Evolutionary conservation across 2,329 filamentous ascomycete species (phyloP).

Genomic region (Bipolaris zeicola): DNA sequence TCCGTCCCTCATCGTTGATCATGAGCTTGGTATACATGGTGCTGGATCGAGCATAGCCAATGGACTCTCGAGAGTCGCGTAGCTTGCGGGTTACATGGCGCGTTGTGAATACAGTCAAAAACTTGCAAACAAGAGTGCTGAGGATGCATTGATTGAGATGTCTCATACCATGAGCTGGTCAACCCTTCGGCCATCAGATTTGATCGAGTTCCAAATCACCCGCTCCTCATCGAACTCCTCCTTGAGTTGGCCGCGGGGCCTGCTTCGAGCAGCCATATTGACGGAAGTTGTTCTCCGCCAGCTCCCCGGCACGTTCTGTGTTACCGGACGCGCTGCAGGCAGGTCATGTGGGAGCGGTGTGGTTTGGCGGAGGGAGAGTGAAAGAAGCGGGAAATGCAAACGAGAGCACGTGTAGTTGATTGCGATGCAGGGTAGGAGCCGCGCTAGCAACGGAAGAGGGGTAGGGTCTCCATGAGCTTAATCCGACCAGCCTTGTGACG

Average conservation of each 20-base stretch:
- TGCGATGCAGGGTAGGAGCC: conserved; percentile 22
- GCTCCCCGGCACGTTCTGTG: conserved; percentile 17
- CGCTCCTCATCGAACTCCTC: conserved; percentile 59
- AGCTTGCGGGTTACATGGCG: conserved; percentile 4
- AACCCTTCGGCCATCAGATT: conserved; percentile 52
- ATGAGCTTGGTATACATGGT: neutral
- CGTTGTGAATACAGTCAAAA: conserved; percentile 2
- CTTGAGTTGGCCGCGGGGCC: conserved; percentile 52
- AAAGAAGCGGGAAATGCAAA: conserved; percentile 10
- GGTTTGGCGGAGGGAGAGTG: conserved; percentile 3
- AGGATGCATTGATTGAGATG: neutral
- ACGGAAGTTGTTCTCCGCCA: conserved; percentile 13
- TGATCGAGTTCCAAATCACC: conserved; percentile 56
- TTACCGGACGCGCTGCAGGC: conserved; percentile 12
- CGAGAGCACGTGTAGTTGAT: conserved; percentile 9
- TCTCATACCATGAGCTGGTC: conserved; percentile 55
- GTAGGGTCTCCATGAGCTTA: conserved; percentile 27
- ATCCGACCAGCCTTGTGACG: conserved; percentile 26
- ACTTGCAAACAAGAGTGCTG: neutral
- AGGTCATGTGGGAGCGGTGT: conserved; percentile 14
- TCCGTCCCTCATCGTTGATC: neutral
- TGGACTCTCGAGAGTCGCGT: neutral
- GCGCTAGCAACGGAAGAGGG: conserved; percentile 31
- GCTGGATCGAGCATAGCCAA: neutral
- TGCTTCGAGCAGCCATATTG: conserved; percentile 54